Percentiles rank a stretch among this genome's conserved stretches.
phyloP scores from a whole-genome alignment of 2,329 filamentous ascomycete species.

The Alternaria longipes region DNA sequence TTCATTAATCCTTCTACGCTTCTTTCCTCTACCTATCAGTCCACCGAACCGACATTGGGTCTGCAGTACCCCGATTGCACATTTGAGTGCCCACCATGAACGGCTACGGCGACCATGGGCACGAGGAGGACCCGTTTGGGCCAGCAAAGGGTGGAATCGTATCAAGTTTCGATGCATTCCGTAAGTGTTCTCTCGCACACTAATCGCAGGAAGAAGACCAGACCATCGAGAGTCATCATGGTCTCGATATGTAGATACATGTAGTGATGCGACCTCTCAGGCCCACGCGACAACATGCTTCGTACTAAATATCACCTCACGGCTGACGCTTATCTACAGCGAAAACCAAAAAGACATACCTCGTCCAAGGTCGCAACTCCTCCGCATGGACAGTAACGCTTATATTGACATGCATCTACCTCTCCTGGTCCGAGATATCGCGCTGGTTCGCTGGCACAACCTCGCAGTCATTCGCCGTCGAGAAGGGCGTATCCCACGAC shows the following conservation, averaged over 20 bases:
- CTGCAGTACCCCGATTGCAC: constrained; percentile 34
- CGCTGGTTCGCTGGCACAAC: constrained; percentile 88
- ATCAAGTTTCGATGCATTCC: constrained; percentile 95
- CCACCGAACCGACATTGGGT: constrained; percentile 36
- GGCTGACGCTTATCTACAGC: constrained; percentile 62
- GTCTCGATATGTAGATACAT: background rate
- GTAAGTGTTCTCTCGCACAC: constrained; percentile 64
- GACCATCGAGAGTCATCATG: background rate
- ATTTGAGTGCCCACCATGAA: constrained; percentile 67
- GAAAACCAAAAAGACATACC: constrained; percentile 95
- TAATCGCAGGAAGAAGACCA: background rate
- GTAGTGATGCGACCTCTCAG: background rate
- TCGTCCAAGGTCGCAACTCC: constrained; percentile 82
- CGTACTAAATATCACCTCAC: background rate
- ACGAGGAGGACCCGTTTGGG: constrained; percentile 83
- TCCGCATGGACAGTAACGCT: constrained; percentile 94
- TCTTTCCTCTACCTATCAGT: constrained; percentile 13
- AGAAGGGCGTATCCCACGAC: constrained; percentile 85
- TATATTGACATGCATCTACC: constrained; percentile 74
- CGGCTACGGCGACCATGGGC: constrained; percentile 72
- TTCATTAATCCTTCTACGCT: constrained; percentile 27
- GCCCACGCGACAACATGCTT: constrained; percentile 7
- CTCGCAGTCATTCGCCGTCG: constrained; percentile 89
- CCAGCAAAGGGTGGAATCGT: constrained; percentile 68
- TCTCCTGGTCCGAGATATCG: constrained; percentile 78